Base-by-base conservation (phyloP, 2,329 filamentous ascomycete species). In the Didymella sp. region DNA sequence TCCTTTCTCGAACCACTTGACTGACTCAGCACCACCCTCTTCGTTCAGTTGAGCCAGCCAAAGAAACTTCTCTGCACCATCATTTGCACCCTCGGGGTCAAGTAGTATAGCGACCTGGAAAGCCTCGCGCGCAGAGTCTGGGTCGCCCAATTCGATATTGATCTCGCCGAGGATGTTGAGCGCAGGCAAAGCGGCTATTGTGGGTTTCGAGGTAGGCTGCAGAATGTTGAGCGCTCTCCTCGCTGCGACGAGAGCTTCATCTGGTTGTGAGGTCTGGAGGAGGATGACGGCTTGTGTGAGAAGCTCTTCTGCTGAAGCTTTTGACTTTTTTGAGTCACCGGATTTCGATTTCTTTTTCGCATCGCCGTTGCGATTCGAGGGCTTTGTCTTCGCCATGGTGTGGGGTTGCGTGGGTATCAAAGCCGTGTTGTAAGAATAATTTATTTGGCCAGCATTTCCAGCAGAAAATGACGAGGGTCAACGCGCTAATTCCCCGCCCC, bases 31-130 rank as follows among this genome's bases (percentile, higher is more conserved):
- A 12, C 85, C 85, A 48, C 85, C 85, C 60, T 85, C 79, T 65
- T 87, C 85, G 62, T 83, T 95, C 69, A 99, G 82, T 78, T 99
- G 95, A 61, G 95, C 95, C 56, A 99, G 82, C 86, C 93, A 96
- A 45, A 98, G 79, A 72, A 97, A 98, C 79, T 97, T 98, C 73
- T 98, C 94, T 0, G 92, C 87, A 0, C 93, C 93, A 45, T 92
- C 93, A 35, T 86, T 84, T 69, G 92, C 89, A 17, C 94, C 95
- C 55, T 93, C 86, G 22, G 87, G 83, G 73, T 99, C 95, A 31
- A 95, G 83, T 51, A 83, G 80, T 33, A 89, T 89, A 0, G 95
- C 92, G 42, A 85, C 82, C 58, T 87, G 75, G 70, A 97, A 96
- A 69, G 86, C 88, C 43, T 81, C 78, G 57, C 89, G 84, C 38